phyloP scores from a whole-genome alignment of 23 red algal genomes.

The Gracilaria gracilis region DNA sequence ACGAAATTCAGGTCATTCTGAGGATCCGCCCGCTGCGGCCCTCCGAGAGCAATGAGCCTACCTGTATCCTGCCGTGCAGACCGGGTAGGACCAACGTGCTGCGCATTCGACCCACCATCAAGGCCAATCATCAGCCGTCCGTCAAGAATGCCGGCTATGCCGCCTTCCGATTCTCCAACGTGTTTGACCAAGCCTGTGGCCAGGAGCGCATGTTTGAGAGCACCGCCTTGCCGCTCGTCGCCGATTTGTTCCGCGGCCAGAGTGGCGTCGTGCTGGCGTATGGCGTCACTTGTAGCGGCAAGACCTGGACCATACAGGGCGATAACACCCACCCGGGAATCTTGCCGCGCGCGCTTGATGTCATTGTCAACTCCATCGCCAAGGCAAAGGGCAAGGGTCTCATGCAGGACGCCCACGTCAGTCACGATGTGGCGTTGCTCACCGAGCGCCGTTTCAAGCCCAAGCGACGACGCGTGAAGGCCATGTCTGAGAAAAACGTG shows the following conservation, averaged over 20 bases:
- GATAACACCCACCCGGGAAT: constrained; percentile 69
- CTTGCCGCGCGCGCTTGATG: constrained; percentile 86
- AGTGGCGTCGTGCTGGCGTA: constrained; percentile 94
- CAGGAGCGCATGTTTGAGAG: constrained; percentile 57
- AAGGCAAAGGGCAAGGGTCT: constrained; percentile 58
- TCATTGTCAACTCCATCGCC: constrained; percentile 83
- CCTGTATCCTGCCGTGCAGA: constrained; percentile 17
- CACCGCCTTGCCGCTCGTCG: constrained; percentile 54
- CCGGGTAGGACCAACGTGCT: background rate
- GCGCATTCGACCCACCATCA: constrained; percentile 40
- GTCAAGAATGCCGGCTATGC: constrained; percentile 54
- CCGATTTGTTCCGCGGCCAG: constrained; percentile 69
- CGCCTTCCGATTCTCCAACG: constrained; percentile 37
- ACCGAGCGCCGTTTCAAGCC: background rate
- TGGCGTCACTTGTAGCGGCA: constrained; percentile 90
- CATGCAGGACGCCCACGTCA: constrained; percentile 41
- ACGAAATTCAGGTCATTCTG: constrained; percentile 54
- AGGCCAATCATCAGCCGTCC: constrained; percentile 34
- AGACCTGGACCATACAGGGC: constrained; percentile 94
- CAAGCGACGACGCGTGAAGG: constrained; percentile 1
- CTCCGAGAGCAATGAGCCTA: constrained; percentile 30
- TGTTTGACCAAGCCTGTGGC: constrained; percentile 8
- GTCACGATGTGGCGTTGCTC: constrained; percentile 45
- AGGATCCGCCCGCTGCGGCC: constrained; percentile 44
- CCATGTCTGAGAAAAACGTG: background rate